Base-by-base conservation (phyloP, 768 basidiomycete genomes). In the Mycena latifolia region DNA sequence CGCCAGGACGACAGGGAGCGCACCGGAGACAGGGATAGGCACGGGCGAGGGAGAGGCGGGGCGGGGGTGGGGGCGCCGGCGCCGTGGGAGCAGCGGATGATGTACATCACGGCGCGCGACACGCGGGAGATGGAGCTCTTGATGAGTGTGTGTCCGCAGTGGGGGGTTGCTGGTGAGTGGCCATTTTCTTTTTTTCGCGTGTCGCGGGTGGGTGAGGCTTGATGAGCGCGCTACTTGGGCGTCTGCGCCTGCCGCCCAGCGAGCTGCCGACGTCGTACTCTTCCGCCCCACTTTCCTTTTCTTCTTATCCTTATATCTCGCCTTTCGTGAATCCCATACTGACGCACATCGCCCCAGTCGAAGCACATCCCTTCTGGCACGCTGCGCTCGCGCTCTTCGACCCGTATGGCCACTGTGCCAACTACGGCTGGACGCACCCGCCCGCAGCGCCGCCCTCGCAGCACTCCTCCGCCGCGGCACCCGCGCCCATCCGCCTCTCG, bases 401-500 rank as follows among this genome's bases (percentile, higher is more conserved):
- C 57, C 66, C 66, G 1, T 43, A 27, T 22, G 20, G 24, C 10
- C 3, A 5, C 1, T 59, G n/a, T 46, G 41, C 51, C 14, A 20
- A 56, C 47, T 50, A 46, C 12, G 66, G 17, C 28, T 63, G 61
- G 61, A 3, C 31, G 11, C 33, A 18, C 37, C 51, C 24, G 8
- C 29, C 29, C 7, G 3, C 50, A n/a, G n/a, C 14, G 9, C 18
- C 50, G 17, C 31, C 27, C 50, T 31, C 50, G 8, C 50, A 53
- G 8, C 24, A 56, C 27, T 56, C 55, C 1, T 56, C 55, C 25
- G 73, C 81, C 6, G 68, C 77, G 0, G 61, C 76, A 15, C 75
- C 72, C n/a, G 75, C 71, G 7, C 76, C 81, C 1, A 77, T 79
- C 47, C 80, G 79, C 58, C 73, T 85, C 43, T 80, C 86, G 0